These are phyloP conservation scores for Gentiana straminea DNA, from an alignment of 257 asterid genomes.

Conservation along the genomic window DNA sequence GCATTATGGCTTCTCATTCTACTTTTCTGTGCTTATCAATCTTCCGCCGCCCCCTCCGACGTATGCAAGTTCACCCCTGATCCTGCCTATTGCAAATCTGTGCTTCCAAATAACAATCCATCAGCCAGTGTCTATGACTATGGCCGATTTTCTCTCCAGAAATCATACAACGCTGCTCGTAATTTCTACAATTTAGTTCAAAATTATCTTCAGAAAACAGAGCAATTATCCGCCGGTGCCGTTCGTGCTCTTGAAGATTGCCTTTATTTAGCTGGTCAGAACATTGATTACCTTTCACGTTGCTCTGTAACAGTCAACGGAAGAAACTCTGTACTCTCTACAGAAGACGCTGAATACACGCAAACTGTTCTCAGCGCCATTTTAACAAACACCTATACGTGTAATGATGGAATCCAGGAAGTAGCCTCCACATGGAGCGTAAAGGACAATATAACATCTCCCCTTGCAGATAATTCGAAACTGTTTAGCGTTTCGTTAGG, in stretches of 20 bases:
- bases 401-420: conserved; percentile 47
- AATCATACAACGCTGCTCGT: conserved; percentile 36
- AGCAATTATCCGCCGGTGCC: conserved; percentile 30
- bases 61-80: conserved; percentile 23
- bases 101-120: conserved; percentile 36
- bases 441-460: conserved; percentile 31
- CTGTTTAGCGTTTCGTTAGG: conserved; percentile 60
- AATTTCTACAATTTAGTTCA: conserved; percentile 40
- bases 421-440: conserved; percentile 55
- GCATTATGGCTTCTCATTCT: conserved; percentile 6
- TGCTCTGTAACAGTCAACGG: conserved; percentile 20
- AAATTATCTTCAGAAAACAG: conserved; percentile 22
- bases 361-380: conserved; percentile 64
- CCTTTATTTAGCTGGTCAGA: conserved; percentile 37
- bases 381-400: conserved; percentile 59
- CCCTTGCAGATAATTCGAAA: conserved; percentile 46
- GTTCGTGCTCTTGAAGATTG: conserved; percentile 66
- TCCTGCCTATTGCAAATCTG: conserved; percentile 28
- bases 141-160: conserved; percentile 44
- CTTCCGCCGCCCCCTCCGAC: conserved; percentile 13
- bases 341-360: conserved; percentile 37
- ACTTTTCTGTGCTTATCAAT: background rate
- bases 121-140: conserved; percentile 45
- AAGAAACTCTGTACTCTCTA: conserved; percentile 25
- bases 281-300: conserved; percentile 34